Base-by-base conservation (phyloP, 169 alveolate species). In the Plasmodium berghei region DNA sequence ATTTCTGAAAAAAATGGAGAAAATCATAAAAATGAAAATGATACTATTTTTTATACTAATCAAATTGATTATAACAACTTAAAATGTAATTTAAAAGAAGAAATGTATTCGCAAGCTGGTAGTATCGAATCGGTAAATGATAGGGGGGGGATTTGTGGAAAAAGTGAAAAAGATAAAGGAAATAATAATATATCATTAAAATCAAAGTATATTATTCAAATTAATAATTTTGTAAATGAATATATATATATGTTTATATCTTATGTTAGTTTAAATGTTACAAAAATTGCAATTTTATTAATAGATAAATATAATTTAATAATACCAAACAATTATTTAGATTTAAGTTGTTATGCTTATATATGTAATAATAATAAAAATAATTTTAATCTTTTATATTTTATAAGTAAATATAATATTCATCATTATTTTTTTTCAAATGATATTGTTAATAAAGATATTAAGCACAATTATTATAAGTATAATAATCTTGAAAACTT, bases 171-270 rank as follows among this genome's bases (percentile, higher is more conserved):
- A 10, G 46, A 4, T 34, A 74, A 22, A 28, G 18, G 10, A 12
- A 45, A 9, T 20, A 16, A 16, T 52, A 52, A 52, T 52, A 52
- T 14, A 16, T 52, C 59, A 34, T 34, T 34, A 34, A 34, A 34
- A 34, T 34, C 42, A 3, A 34, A 5, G 42, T 34, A 34, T 34
- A 4, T 34, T 34, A 34, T 77, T 10, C 58, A 42, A 42, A 64
- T 77, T 63, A 64, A 28, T 45, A 45, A 63, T 28, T 77, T 77
- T 56, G 77, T 77, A 28, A 77, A 56, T 16, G 77, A 77, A 4
- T 56, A 64, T 64, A 66, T 77, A 49, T 77, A 63, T 64, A 77
- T 77, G 89, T 62, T 77, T 42, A 64, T 77, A 40, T 77, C 73
- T 0, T 77, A 64, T 58, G 20, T 77, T 1, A 22, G 58, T 46